Conservation (phyloP, 441 rosid species). For the Erodium trifolium region DNA sequence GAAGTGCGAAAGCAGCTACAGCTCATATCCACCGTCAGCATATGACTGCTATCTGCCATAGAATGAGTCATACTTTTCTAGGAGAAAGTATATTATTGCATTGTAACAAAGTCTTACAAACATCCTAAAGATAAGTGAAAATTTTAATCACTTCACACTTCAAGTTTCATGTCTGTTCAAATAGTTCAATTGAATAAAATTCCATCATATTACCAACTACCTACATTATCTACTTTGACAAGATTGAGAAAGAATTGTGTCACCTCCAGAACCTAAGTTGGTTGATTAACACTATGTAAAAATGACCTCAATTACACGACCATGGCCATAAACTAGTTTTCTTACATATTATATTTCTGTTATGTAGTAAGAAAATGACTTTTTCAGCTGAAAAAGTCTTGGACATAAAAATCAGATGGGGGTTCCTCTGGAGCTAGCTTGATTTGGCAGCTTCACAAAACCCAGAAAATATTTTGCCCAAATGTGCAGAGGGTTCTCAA, state of each 20-base stretch:
- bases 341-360: no score
- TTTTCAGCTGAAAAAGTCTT: background rate
- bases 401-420: background rate
- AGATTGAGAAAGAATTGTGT: background rate
- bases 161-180: background rate
- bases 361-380: background rate
- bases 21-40: constrained; percentile 28
- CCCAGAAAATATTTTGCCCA: background rate
- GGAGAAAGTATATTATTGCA: no score
- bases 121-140: background rate
- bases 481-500: background rate
- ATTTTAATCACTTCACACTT: background rate
- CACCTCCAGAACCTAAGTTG: background rate
- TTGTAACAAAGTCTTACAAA: background rate
- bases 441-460: background rate
- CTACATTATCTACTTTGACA: background rate
- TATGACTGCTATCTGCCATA: background rate
- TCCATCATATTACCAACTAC: background rate
- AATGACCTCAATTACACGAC: background rate
- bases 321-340: background rate
- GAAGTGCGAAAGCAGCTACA: constrained; percentile 44
- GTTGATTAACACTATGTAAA: background rate
- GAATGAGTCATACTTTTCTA: background rate
- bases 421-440: background rate
- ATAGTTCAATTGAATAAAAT: background rate